Conservation (phyloP, 495 filamentous ascomycete genomes). For the Trichoderma reesei region DNA sequence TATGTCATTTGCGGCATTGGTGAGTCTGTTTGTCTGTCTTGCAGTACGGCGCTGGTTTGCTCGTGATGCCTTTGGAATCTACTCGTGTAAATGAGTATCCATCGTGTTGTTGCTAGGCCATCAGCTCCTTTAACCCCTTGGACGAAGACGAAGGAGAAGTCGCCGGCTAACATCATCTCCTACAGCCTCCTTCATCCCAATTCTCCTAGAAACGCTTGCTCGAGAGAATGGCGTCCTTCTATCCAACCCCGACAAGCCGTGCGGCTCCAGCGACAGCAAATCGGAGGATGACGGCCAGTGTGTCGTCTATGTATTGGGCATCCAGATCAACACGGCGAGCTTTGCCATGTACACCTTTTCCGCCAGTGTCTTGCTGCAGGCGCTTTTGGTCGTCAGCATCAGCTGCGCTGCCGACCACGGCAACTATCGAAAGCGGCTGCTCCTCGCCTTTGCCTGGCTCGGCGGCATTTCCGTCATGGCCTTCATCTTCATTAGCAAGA, state of each 20-base stretch:
- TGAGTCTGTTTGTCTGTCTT: not conserved
- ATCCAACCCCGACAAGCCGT: constrained; percentile 63
- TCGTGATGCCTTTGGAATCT: not conserved
- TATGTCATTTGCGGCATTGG: constrained; percentile 83
- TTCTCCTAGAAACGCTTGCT: constrained; percentile 86
- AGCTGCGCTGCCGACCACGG: constrained; percentile 94
- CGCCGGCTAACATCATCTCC: not conserved
- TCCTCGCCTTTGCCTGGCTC: constrained; percentile 72
- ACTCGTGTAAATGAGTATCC: too few species aligned
- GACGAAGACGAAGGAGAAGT: too few species aligned
- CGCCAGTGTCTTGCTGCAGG: constrained; percentile 78
- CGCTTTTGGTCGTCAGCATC: constrained; percentile 87
- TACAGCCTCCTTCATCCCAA: constrained; percentile 88
- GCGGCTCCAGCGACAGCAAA: constrained; percentile 39
- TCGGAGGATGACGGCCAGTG: constrained; percentile 51
- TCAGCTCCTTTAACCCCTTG: not conserved
- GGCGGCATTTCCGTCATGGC: constrained; percentile 80
- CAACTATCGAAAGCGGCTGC: constrained; percentile 76
- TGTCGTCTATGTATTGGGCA: constrained; percentile 68
- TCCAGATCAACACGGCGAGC: constrained; percentile 88
- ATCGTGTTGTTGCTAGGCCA: not conserved
- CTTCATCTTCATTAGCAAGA: constrained; percentile 67
- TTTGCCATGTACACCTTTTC: constrained; percentile 99
- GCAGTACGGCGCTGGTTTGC: not conserved
- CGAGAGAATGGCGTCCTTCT: constrained; percentile 79